Evolutionary conservation across 495 filamentous ascomycete species (phyloP), one percentile per base, ranked within the genome.

Genomic region (Neurospora sp.): DNA sequence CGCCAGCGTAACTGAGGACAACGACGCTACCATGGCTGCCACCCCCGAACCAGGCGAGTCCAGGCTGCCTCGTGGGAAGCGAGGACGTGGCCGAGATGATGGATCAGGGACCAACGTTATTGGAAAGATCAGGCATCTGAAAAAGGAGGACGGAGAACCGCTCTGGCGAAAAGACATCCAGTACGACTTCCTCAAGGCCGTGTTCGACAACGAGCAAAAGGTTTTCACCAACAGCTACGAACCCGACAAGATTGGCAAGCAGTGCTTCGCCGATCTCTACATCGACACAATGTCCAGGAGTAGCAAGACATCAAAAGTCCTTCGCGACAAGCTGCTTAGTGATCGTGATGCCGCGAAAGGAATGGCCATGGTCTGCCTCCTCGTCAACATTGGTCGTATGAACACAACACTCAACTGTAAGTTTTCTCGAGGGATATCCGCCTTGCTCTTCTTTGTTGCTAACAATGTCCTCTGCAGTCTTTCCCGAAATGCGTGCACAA

Each of bases 401-500:
- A 99, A 99, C 81, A 99, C 96, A 18, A 99, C 96, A 0, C 84
- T 99, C 31, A 99, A 99, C 81, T 99, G 95, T 98, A 86, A 75
- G 88, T 79, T 4, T 71, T 27, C 10, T 39, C 20, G 8, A 40
- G 16, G 47, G 68, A 39, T 70, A 73, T 53, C 73, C 59, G 27
- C 39, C 71, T 69, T 69, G 9, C 42, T 69, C 69, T 72, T 22
- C 42, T 27, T 61, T 71, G 74, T 71, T 71, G 53, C 81, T 88
- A 74, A 85, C 74, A 65, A 37, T 3, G 5, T 22, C 39, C 74
- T 8, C 68, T 45, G 18, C 79, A 98, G 95, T 99, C 84, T 99
- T 99, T 82, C 96, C 96, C 38, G 96, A 99, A 82, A 99, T 99
- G 96, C 93, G 97, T 81, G 96, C 96, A 61, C 96, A 98, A 76